A percentile compares a stretch with the other conserved stretches of the same genome.
Evolutionary conservation across 768 basidiomycete species (phyloP).

Genomic region (Brasilioporus rufonigricans): DNA sequence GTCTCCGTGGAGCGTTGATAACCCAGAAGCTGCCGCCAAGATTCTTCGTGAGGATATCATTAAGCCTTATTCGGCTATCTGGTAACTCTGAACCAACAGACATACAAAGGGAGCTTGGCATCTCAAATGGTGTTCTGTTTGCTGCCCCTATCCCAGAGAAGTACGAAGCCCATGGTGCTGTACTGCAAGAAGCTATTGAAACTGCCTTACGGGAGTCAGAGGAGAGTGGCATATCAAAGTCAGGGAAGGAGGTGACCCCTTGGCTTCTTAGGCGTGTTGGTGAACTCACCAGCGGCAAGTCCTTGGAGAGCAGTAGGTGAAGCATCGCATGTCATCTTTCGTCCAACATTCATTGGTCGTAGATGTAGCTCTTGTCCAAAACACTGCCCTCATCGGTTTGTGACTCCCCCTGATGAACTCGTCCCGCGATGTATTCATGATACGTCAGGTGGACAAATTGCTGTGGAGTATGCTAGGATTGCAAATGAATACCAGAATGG

Average conservation of each 20-base stretch:
- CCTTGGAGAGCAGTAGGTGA: conserved; percentile 65
- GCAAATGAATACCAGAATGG: conserved; percentile 16
- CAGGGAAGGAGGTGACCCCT: conserved; percentile 91
- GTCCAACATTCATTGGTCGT: conserved; percentile 14
- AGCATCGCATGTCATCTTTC: neutral
- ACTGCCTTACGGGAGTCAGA: conserved; percentile 84
- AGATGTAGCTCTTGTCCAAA: conserved; percentile 88
- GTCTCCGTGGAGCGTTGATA: conserved; percentile 76
- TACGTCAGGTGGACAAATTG: conserved; percentile 70
- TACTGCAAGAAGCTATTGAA: conserved; percentile 76
- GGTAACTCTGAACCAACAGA: conserved; percentile 41
- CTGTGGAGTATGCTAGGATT: conserved; percentile 68
- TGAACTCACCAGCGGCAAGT: conserved; percentile 75
- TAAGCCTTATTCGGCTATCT: neutral
- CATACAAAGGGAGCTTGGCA: conserved; percentile 63
- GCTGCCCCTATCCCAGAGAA: conserved; percentile 87
- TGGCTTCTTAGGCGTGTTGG: conserved; percentile 86
- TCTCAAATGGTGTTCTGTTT: conserved; percentile 77
- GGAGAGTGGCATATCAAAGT: conserved; percentile 69
- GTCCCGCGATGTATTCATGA: neutral
- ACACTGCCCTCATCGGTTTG: conserved; percentile 81
- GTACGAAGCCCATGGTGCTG: conserved; percentile 62
- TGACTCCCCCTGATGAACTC: conserved; percentile 5
- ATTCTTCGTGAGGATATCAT: conserved; percentile 62
- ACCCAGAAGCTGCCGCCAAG: conserved; percentile 65